phyloP scores from a whole-genome alignment of 2,329 filamentous ascomycete species.

The Pseudocercospora eumusae region DNA sequence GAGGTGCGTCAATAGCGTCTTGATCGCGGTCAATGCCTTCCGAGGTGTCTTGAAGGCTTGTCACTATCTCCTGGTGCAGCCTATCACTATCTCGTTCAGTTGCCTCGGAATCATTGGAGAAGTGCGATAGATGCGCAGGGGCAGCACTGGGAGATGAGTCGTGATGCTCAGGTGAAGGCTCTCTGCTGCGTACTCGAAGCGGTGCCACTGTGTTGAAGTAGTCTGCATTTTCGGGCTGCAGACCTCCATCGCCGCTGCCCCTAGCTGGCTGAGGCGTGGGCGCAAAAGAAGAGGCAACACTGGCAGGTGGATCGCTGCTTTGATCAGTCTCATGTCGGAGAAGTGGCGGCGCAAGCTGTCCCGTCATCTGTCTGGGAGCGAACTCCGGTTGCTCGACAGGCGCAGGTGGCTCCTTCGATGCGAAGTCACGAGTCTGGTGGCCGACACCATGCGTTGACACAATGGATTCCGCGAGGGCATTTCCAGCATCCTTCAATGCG shows the following conservation, averaged over 20 bases:
- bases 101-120: constrained; percentile 34
- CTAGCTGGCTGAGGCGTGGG: constrained; percentile 49
- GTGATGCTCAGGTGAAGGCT: constrained; percentile 34
- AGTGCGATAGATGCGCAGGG: constrained; percentile 16
- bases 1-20: constrained; percentile 35
- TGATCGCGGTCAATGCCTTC: constrained; percentile 33
- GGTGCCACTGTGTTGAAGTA: constrained; percentile 31
- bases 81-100: constrained; percentile 70
- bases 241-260: constrained; percentile 10
- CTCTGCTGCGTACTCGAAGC: constrained; percentile 24
- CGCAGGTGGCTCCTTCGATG: constrained; percentile 28
- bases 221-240: constrained; percentile 11
- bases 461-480: constrained; percentile 52
- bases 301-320: constrained; percentile 27
- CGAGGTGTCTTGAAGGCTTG: constrained; percentile 53
- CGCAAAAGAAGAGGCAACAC: constrained; percentile 32
- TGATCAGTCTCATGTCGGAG: constrained; percentile 26
- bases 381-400: constrained; percentile 34
- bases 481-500: constrained; percentile 50
- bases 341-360: constrained; percentile 26
- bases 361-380: constrained; percentile 23
- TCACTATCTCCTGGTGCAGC: constrained; percentile 72
- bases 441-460: constrained; percentile 43
- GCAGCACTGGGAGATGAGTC: neutral
- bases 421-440: constrained; percentile 40